phyloP scores from a whole-genome alignment of 225 moss, liverwort and hornwort species.

The Marchantia paleacea region DNA sequence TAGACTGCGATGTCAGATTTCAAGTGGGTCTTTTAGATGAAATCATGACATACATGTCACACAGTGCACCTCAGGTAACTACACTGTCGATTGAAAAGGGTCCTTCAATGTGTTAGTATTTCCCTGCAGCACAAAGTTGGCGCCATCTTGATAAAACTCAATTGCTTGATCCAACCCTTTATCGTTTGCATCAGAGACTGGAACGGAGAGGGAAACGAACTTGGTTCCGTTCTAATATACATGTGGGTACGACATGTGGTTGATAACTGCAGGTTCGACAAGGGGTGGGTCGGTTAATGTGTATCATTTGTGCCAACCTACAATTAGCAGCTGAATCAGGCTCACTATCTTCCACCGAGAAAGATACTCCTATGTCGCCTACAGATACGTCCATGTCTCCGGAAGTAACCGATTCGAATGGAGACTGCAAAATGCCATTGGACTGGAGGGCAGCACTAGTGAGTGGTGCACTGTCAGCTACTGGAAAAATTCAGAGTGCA shows the following conservation, averaged over 20 bases:
- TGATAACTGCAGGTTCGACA: slow-evolving; percentile 58
- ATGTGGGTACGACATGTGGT: neutral
- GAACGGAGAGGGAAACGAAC: neutral
- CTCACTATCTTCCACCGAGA: neutral
- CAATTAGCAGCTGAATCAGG: slow-evolving; percentile 21
- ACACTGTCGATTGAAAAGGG: neutral
- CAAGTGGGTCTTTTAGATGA: slow-evolving; percentile 34
- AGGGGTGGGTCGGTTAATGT: slow-evolving; percentile 67
- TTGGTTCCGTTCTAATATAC: neutral
- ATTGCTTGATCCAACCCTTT: no score
- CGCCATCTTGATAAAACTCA: no score
- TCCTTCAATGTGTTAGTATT: neutral
- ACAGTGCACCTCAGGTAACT: slow-evolving; percentile 40
- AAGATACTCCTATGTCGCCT: neutral
- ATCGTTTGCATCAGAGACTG: neutral
- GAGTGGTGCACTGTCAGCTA: slow-evolving; percentile 55
- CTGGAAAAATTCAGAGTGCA: slow-evolving; percentile 53
- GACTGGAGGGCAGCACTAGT: slow-evolving; percentile 58
- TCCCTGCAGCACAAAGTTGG: neutral
- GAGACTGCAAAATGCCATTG: slow-evolving; percentile 21
- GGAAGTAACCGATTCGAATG: neutral
- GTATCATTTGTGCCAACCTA: slow-evolving; percentile 64
- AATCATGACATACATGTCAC: slow-evolving; percentile 36
- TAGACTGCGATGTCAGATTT: slow-evolving; percentile 21
- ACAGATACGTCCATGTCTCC: neutral